Percentiles rank a stretch among this genome's conserved stretches.
Evolutionary conservation across 768 basidiomycete genomes (phyloP).

Genomic region (Glaciozyma martinii): DNA sequence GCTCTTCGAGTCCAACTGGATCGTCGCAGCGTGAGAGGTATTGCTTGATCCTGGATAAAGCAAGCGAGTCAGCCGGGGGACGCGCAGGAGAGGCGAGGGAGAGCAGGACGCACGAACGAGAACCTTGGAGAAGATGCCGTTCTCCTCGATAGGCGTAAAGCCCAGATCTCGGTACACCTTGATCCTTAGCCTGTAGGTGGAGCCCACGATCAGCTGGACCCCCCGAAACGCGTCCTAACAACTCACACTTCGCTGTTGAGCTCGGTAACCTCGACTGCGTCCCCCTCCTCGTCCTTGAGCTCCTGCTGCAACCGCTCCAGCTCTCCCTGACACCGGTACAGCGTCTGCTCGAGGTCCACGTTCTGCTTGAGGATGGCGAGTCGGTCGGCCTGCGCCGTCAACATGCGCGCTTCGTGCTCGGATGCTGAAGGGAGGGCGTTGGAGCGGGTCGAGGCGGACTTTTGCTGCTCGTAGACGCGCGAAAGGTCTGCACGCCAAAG

Average conservation of each 20-base stretch:
- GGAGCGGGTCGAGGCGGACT: slow-evolving; percentile 14
- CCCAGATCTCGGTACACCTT: slow-evolving; percentile 30
- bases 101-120: slow-evolving; percentile 21
- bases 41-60: slow-evolving; percentile 13
- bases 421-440: slow-evolving; percentile 6
- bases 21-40: slow-evolving; percentile 16
- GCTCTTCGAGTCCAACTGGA: slow-evolving; percentile 12
- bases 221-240: background rate
- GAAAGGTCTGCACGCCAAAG: slow-evolving; percentile 8
- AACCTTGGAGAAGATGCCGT: slow-evolving; percentile 21
- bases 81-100: background rate
- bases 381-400: slow-evolving; percentile 8
- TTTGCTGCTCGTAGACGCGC: slow-evolving; percentile 14
- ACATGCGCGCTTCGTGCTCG: slow-evolving; percentile 23
- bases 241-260: slow-evolving; percentile 25
- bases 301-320: slow-evolving; percentile 24
- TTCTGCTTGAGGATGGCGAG: slow-evolving; percentile 18
- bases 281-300: slow-evolving; percentile 27
- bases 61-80: background rate
- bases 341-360: slow-evolving; percentile 25
- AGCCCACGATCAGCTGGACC: background rate
- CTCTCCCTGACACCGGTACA: slow-evolving; percentile 18
- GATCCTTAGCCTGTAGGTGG: slow-evolving; percentile 8
- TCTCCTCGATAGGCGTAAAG: slow-evolving; percentile 27
- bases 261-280: slow-evolving; percentile 17